These are phyloP conservation scores for Cercophora newfieldiana DNA, from an alignment of 495 filamentous ascomycete species.

Conservation along the genomic window DNA sequence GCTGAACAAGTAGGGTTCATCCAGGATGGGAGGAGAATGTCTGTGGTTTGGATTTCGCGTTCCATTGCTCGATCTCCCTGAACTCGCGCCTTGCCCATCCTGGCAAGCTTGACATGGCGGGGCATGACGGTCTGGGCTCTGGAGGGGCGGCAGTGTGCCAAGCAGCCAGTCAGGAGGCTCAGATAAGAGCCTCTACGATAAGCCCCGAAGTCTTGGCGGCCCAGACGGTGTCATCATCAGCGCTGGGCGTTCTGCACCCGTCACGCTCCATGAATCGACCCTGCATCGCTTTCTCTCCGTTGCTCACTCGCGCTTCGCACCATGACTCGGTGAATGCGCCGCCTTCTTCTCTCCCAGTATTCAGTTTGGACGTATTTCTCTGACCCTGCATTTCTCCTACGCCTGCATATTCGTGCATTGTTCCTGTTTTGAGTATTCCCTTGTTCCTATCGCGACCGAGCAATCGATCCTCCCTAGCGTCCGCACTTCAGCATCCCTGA, in stretches of 20 bases:
- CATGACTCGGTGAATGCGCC: slow-evolving; percentile 1
- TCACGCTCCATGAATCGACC: neutral
- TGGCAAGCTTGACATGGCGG: neutral
- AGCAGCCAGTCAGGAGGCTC: neutral
- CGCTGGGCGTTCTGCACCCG: neutral
- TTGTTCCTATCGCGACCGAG: neutral
- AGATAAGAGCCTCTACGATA: slow-evolving; percentile 9
- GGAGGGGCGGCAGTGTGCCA: neutral
- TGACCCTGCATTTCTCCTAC: neutral
- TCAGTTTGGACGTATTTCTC: neutral
- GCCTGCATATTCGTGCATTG: neutral
- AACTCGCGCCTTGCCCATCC: neutral
- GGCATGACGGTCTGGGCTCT: neutral
- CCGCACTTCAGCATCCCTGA: neutral
- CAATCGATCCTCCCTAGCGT: neutral
- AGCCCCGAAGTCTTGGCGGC: neutral
- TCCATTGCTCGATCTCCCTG: neutral
- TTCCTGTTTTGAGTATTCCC: neutral
- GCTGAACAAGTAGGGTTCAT: neutral
- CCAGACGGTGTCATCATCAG: slow-evolving; percentile 7
- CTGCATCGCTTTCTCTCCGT: neutral
- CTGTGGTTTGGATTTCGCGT: neutral
- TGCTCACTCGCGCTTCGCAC: neutral
- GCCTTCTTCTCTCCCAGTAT: neutral
- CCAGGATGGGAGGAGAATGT: neutral